Percentiles rank a stretch among this genome's conserved stretches.
phyloP scores from a whole-genome alignment of 257 asterid genomes.

The Anisodus tanguticus region DNA sequence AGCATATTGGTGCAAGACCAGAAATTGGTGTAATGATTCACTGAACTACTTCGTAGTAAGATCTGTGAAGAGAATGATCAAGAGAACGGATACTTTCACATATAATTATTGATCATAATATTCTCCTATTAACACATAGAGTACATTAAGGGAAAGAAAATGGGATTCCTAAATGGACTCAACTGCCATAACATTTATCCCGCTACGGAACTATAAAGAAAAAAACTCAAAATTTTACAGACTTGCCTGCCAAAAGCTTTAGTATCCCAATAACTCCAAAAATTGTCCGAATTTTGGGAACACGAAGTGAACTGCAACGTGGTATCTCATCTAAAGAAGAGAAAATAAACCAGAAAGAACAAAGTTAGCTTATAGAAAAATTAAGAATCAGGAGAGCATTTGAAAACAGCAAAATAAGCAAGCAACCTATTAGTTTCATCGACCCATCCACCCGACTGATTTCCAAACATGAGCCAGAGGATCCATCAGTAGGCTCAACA shows the following conservation, averaged over 20 bases:
- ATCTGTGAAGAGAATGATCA: background rate
- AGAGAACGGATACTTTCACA: slow-evolving; percentile 15
- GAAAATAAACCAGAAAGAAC: slow-evolving; percentile 25
- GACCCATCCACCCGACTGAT: slow-evolving; percentile 75
- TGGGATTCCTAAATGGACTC: slow-evolving; percentile 9
- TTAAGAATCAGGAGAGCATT: slow-evolving; percentile 5
- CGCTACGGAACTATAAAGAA: background rate
- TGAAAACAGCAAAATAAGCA: slow-evolving; percentile 4
- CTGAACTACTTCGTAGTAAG: background rate
- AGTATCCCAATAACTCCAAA: slow-evolving; percentile 84
- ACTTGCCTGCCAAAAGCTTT: slow-evolving; percentile 81
- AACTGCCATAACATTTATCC: background rate
- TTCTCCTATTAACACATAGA: background rate
- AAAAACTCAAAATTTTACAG: background rate
- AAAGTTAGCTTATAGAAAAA: slow-evolving; percentile 22
- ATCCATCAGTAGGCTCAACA: slow-evolving; percentile 86
- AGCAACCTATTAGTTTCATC: slow-evolving; percentile 58
- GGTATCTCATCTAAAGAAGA: slow-evolving; percentile 67
- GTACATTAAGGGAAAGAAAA: background rate
- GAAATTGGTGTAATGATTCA: slow-evolving; percentile 12
- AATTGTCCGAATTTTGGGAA: slow-evolving; percentile 69
- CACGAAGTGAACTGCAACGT: slow-evolving; percentile 58
- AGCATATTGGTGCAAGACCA: slow-evolving; percentile 16
- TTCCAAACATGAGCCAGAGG: slow-evolving; percentile 65
- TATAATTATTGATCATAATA: background rate